A percentile compares a stretch with the other conserved stretches of the same genome.
phyloP scores from a whole-genome alignment of 2,329 filamentous ascomycete genomes.

The Monilinia fructicola region DNA sequence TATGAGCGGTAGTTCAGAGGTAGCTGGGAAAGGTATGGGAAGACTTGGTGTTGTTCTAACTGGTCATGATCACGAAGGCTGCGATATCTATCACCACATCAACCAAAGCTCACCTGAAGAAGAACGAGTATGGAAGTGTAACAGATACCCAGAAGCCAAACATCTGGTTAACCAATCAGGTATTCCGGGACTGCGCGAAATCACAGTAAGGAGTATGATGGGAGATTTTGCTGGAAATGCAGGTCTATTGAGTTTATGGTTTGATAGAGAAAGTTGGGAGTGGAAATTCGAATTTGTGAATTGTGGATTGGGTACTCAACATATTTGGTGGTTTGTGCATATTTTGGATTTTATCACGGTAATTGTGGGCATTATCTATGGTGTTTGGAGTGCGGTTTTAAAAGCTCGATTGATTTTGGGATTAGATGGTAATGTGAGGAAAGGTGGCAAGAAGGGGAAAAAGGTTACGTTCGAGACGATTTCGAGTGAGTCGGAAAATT shows the following conservation, averaged over 20 bases:
- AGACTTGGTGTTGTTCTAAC: slow-evolving; percentile 79
- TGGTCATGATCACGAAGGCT: slow-evolving; percentile 93
- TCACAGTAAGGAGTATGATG: slow-evolving; percentile 98
- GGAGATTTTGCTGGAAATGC: slow-evolving; percentile 92
- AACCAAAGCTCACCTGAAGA: slow-evolving; percentile 52
- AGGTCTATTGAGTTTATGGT: slow-evolving; percentile 86
- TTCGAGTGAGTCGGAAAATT: not conserved
- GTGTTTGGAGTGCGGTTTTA: not conserved
- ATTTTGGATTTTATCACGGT: slow-evolving; percentile 55
- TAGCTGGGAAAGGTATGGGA: slow-evolving; percentile 61
- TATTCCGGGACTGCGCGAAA: slow-evolving; percentile 72
- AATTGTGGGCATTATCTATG: slow-evolving; percentile 30
- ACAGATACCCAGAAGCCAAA: slow-evolving; percentile 49
- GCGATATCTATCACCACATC: slow-evolving; percentile 82
- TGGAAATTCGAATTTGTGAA: slow-evolving; percentile 81
- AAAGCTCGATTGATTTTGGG: slow-evolving; percentile 4
- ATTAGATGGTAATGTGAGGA: not conserved
- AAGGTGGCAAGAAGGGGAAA: slow-evolving; percentile 3
- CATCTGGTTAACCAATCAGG: slow-evolving; percentile 44
- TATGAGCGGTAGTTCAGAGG: slow-evolving; percentile 62
- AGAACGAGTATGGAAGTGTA: slow-evolving; percentile 43
- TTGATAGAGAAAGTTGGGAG: slow-evolving; percentile 67
- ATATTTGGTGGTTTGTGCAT: slow-evolving; percentile 93
- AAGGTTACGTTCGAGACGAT: slow-evolving; percentile 17
- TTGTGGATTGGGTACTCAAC: slow-evolving; percentile 80